Base-by-base conservation (phyloP, 805 yeast species). In the Metschnikowia gruessii region DNA sequence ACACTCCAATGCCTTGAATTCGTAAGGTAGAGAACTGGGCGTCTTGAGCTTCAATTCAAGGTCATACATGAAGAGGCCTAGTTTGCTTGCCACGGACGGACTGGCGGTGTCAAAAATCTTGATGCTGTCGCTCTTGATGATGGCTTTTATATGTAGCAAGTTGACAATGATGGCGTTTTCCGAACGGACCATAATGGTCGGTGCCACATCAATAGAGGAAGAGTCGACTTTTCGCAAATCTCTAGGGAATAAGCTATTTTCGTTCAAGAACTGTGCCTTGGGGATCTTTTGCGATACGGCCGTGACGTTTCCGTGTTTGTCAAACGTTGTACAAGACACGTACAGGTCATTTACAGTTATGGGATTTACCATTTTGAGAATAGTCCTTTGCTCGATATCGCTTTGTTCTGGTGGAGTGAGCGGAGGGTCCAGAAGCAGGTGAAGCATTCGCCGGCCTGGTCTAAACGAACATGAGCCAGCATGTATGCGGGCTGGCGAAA, bases 161-260 rank as follows among this genome's bases (percentile, higher is more conserved):
- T 90, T 91, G 40, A 94, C 81, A 44, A 94, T 70, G 16, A 92
- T 86, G 43, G 95, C 85, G 52, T 79, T 78, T 21, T 79, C 75
- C n/a, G 70, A 58, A 49, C 97, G 76, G 18, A 90, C 89, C 49
- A 91, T 82, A 38, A 94, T 85, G 16, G 89, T 81, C 0, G 99
- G 99, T 3, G 91, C 91, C 17, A 92, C 87, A 64, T 89, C 96
- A 45, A 80, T 76, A 32, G 80, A 70, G 1, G 86, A 74, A 3
- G 83, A 72, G 58, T 92, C 96, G 43, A 91, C 84, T 59, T 87
- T 90, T 26, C 97, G 68, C 52, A 91, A 69, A 63, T 91, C 97
- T 66, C 97, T 72, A 1, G 97, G 95, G 52, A 83, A 88, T 22
- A 91, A 63, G 19, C 82, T 79, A 63, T 89, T 85, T 38, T 85